Conservation (phyloP, 257 asterid species). For the Nemophila menziesii region DNA sequence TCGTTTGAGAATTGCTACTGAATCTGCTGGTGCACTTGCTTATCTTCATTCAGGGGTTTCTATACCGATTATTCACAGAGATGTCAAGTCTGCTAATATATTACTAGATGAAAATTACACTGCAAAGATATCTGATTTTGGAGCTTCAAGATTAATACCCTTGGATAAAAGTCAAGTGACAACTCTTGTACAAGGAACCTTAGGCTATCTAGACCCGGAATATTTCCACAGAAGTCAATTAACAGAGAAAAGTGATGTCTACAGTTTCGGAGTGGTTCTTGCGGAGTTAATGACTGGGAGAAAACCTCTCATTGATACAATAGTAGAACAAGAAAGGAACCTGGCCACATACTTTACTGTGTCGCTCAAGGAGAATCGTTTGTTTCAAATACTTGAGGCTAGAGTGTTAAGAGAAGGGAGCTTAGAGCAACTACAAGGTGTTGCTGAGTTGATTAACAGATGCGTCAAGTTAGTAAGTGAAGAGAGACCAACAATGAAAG, state of each 20-base stretch:
- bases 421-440: conserved; percentile 19
- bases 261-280: conserved; percentile 49
- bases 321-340: conserved; percentile 16
- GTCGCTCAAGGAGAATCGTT: conserved; percentile 19
- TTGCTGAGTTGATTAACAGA: conserved; percentile 31
- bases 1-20: conserved; percentile 32
- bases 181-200: conserved; percentile 36
- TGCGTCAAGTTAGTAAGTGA: conserved; percentile 27
- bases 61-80: conserved; percentile 44
- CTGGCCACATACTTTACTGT: conserved; percentile 25
- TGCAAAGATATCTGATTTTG: conserved; percentile 44
- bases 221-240: conserved; percentile 39
- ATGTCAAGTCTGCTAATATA: conserved; percentile 49
- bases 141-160: conserved; percentile 44
- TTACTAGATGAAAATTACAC: conserved; percentile 29
- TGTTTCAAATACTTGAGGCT: conserved; percentile 27
- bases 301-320: conserved; percentile 20
- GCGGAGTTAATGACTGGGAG: conserved; percentile 47
- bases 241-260: conserved; percentile 49
- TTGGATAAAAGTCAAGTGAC: conserved; percentile 38
- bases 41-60: conserved; percentile 52
- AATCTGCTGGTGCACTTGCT: conserved; percentile 40
- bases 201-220: conserved; percentile 53
- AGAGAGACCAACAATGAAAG: conserved; percentile 45
- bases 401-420: conserved; percentile 30